Evolutionary conservation across 2,329 filamentous ascomycete genomes (phyloP), one percentile per base, ranked within the genome.

Genomic region (Huntiella bhutanensis): DNA sequence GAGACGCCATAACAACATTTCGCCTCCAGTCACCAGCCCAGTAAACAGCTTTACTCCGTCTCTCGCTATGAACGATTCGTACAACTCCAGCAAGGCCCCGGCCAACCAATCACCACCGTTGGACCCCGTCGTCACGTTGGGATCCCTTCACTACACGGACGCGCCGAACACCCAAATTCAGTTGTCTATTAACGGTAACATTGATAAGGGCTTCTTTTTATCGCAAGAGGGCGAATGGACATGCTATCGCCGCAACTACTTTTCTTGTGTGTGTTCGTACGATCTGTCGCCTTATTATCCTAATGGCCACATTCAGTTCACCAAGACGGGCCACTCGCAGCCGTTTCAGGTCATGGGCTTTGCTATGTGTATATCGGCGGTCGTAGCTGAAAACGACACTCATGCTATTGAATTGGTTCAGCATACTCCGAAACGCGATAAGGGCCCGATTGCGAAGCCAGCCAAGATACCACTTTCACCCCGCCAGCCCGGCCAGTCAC

Each of bases 231-330:
- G 73, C 13, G 83, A 87, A 54, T 94, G 85, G 85, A 94, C 86
- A 0, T 93, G 86, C 63, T 94, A 94, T 58, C 72, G 86, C 33
- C 73, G 87, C 38, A 94, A 94, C 59, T 94, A 94, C 62, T 91
- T 94, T 58, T 80, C 82, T 0, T 85, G 91, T 45, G 75, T 79
- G 44, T 88, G 83, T 59, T 83, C 80, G 3, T 94, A 80, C 61
- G 71, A 71, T 10, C 64, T 94, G 17, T 67, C 69, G 36, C 82
- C 81, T 1, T 62, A 66, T 49, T 64, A 63, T 45, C 61, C 64
- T 1, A 62, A 59, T n/a, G 57, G 62, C n/a, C 54, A 60, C 1
- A 63, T 75, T 50, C 65, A 71, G 34, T 62, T 78, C 64, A 67
- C 67, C 57, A 58, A 67, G 55, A 59, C 61, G 45, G 60, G 64